phyloP scores from a whole-genome alignment of 345 rosid species.

The Sonneratia caseolaris region DNA sequence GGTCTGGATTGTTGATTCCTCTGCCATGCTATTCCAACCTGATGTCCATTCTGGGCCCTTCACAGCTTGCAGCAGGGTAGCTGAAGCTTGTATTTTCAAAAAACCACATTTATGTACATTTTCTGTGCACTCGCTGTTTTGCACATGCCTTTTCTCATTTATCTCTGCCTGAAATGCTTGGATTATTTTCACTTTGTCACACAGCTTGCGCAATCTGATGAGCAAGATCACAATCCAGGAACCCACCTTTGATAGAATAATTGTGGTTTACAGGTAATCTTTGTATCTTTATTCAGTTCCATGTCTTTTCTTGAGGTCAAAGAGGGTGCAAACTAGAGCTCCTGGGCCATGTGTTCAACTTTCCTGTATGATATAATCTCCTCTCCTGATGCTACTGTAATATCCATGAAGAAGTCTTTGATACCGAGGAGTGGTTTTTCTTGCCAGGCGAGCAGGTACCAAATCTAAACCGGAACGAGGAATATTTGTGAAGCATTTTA shows the following conservation, averaged over 20 bases:
- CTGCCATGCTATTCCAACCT: neutral
- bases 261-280: slow-evolving; percentile 76
- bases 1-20: neutral
- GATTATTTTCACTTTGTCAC: slow-evolving; percentile 13
- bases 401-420: slow-evolving; percentile 2
- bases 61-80: neutral
- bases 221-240: slow-evolving; percentile 78
- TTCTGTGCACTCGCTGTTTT: neutral
- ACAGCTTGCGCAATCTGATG: slow-evolving; percentile 52
- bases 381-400: neutral
- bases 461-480: slow-evolving; percentile 51
- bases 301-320: neutral
- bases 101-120: neutral
- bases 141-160: slow-evolving; percentile 3
- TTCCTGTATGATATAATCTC: neutral
- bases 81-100: neutral
- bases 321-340: neutral
- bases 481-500: slow-evolving; percentile 86
- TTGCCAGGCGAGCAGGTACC: slow-evolving; percentile 58
- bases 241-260: slow-evolving; percentile 91
- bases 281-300: slow-evolving; percentile 1
- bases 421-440: slow-evolving; percentile 6
- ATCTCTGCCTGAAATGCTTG: slow-evolving; percentile 5
- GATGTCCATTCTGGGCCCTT: neutral
- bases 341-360: too few species aligned